These are phyloP conservation scores for Chytriomyces sp. DNA, from an alignment of 192 early-diverging fungal species.

Conservation along the genomic window DNA sequence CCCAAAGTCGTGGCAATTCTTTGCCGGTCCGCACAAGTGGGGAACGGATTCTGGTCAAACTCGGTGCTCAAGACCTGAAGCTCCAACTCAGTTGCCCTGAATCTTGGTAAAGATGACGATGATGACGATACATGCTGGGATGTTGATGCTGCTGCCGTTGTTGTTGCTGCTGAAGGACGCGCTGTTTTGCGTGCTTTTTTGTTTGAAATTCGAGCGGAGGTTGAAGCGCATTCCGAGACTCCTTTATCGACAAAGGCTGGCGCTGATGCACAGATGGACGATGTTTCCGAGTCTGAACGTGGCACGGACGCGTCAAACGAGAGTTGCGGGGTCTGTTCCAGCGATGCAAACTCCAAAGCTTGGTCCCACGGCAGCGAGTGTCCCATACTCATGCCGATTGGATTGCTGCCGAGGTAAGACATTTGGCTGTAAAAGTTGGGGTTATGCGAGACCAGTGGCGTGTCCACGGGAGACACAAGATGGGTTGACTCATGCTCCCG, in stretches of 20 bases:
- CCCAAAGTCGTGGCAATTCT: conserved; percentile 11
- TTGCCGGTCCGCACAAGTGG: background rate
- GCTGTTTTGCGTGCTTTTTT: background rate
- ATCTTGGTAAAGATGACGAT: background rate
- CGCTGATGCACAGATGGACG: background rate
- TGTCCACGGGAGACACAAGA: background rate
- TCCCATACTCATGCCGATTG: background rate
- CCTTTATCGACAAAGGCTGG: background rate
- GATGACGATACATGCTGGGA: background rate
- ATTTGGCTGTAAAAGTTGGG: background rate
- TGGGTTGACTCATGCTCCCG: background rate
- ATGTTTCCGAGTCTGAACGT: background rate
- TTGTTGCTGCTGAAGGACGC: background rate
- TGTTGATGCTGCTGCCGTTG: background rate
- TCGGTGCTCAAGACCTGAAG: background rate
- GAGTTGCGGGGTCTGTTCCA: background rate
- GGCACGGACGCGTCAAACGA: background rate
- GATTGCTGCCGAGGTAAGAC: background rate
- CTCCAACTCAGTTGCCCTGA: conserved; percentile 19
- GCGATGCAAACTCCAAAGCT: background rate
- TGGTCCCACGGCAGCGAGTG: background rate
- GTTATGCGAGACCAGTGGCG: background rate
- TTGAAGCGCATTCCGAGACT: background rate
- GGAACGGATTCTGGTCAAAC: conserved; percentile 21
- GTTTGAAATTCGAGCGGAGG: background rate